These are phyloP conservation scores for Kluyveromyces dobzhanskii DNA, from an alignment of 805 yeast genomes.

Conservation along the genomic window DNA sequence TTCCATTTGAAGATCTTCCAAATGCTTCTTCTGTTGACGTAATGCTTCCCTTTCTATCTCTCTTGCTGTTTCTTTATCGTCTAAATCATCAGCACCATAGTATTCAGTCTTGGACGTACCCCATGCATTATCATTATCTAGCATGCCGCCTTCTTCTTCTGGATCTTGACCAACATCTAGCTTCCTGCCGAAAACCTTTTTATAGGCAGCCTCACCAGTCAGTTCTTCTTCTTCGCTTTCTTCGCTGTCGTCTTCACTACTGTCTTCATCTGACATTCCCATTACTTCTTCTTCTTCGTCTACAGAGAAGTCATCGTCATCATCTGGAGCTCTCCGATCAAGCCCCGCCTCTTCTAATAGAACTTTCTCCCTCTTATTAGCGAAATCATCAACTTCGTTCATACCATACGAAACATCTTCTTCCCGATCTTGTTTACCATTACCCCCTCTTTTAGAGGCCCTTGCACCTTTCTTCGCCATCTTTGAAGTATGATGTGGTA, in stretches of 20 bases:
- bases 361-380: constrained; percentile 48
- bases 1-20: constrained; percentile 65
- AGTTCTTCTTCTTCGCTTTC: constrained; percentile 29
- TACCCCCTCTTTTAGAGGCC: constrained; percentile 3
- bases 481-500: too few relatives aligned
- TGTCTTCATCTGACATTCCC: constrained; percentile 38
- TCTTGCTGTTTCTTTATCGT: constrained; percentile 64
- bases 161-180: constrained; percentile 21
- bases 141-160: constrained; percentile 25
- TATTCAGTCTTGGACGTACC: constrained; percentile 36
- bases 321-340: constrained; percentile 31
- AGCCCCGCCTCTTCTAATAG: constrained; percentile 50
- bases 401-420: constrained; percentile 36
- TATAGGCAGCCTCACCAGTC: constrained; percentile 32
- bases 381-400: constrained; percentile 65
- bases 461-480: constrained; percentile 4
- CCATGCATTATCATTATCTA: constrained; percentile 39
- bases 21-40: constrained; percentile 72
- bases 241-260: constrained; percentile 30
- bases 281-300: constrained; percentile 39
- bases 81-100: constrained; percentile 47
- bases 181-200: constrained; percentile 30
- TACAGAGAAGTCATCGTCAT: constrained; percentile 37
- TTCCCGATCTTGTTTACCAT: constrained; percentile 9
- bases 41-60: constrained; percentile 83